Percentiles rank a stretch among this genome's conserved stretches.
Conservation (phyloP, 2,329 filamentous ascomycete genomes). For the Colletotrichum camelliae region DNA sequence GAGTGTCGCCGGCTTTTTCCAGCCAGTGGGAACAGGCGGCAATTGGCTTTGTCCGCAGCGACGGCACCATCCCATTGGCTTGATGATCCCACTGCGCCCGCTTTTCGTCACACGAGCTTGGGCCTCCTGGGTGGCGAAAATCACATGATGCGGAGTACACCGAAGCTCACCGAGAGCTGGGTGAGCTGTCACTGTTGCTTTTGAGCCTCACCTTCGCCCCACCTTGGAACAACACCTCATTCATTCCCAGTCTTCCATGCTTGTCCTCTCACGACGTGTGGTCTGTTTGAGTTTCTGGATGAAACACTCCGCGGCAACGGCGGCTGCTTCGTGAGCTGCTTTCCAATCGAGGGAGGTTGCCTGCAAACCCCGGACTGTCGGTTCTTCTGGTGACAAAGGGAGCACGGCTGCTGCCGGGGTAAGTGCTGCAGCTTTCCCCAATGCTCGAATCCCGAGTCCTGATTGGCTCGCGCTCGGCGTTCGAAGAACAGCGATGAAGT, state of each 20-base stretch:
- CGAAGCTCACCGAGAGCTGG: constrained; percentile 7
- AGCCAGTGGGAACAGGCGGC: constrained; percentile 9
- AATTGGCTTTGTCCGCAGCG: neutral
- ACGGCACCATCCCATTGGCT: neutral
- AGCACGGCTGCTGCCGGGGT: neutral
- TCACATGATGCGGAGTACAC: constrained; percentile 22
- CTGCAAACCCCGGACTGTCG: neutral
- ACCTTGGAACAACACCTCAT: constrained; percentile 2
- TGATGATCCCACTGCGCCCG: neutral
- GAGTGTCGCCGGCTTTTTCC: neutral
- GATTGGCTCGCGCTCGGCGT: neutral
- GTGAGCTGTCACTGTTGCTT: neutral
- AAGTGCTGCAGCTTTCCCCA: neutral
- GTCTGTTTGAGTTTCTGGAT: neutral
- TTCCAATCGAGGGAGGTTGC: neutral
- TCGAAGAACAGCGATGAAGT: neutral
- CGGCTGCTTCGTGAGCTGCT: neutral
- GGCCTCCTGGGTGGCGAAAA: neutral
- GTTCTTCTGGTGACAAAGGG: neutral
- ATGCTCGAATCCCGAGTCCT: neutral
- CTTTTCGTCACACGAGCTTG: constrained; percentile 16
- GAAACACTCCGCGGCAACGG: neutral
- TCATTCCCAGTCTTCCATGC: neutral
- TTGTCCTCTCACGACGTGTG: neutral
- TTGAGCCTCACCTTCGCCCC: constrained; percentile 16